phyloP scores from a whole-genome alignment of 2,329 filamentous ascomycete genomes.

The Mycosphaerella sp. region DNA sequence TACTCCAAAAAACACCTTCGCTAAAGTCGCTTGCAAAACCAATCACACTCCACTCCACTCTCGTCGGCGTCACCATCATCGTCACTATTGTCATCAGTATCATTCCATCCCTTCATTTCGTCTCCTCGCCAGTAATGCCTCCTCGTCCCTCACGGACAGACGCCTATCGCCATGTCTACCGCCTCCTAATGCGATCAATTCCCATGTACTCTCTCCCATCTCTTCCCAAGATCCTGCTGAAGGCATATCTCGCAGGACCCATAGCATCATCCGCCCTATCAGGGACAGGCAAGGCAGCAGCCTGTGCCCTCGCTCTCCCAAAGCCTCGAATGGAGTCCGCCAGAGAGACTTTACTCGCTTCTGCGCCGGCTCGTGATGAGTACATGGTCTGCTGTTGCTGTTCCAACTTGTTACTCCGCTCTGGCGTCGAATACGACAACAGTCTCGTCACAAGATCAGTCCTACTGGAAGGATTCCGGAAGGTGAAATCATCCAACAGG shows the following conservation, averaged over 20 bases:
- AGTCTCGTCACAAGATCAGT: slow-evolving; percentile 63
- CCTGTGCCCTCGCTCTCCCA: slow-evolving; percentile 24
- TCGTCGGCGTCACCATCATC: background rate
- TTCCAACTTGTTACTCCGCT: slow-evolving; percentile 38
- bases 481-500: slow-evolving; percentile 64
- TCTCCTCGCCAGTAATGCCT: too few relatives aligned
- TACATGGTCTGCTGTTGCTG: slow-evolving; percentile 17
- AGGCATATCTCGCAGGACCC: slow-evolving; percentile 43
- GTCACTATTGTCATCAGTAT: background rate
- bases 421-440: slow-evolving; percentile 47
- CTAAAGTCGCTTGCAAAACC: slow-evolving; percentile 1
- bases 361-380: slow-evolving; percentile 10
- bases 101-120: too few relatives aligned
- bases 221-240: slow-evolving; percentile 52
- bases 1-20: slow-evolving; percentile 4
- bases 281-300: background rate
- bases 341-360: slow-evolving; percentile 25
- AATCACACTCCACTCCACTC: background rate
- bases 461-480: slow-evolving; percentile 61
- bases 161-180: background rate
- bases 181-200: slow-evolving; percentile 47
- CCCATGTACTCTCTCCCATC: slow-evolving; percentile 56
- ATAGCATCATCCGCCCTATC: background rate
- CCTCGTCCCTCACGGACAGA: too few relatives aligned
- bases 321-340: slow-evolving; percentile 32